Evolutionary conservation across 2,329 filamentous ascomycete genomes (phyloP), one percentile per base, ranked within the genome.

Genomic region (Blumeriella jaapii): DNA sequence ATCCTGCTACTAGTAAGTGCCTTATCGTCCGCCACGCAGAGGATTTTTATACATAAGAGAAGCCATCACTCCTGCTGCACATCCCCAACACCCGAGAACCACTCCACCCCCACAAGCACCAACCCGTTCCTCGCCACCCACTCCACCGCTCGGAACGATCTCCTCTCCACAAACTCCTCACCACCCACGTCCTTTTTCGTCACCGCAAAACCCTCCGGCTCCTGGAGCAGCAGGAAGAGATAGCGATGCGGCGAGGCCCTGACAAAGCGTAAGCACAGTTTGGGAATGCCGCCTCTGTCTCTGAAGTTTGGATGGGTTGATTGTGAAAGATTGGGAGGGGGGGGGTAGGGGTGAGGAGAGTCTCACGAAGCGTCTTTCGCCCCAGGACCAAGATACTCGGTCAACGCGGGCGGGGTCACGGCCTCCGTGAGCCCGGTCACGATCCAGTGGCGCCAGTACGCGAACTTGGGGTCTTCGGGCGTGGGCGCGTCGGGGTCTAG

Each of bases 81-180:
- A 31, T 38, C 35, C 11, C 35, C 35, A 10, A 26, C 35, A 22
- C 35, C 35, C 24, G 26, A 24, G 17, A 33, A 27, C 29, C 35
- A 38, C 11, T 38, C 32, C 9, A 32, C 29, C 16, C 19, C 24
- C 9, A 38, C 29, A n/a, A 38, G 29, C 25, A 26, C 25, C 29
- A 38, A 23, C 3, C 35, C 35, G 23, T 38, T 23, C 35, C 29
- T 32, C 16, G 23, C 35, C 13, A 38, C 29, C 35, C 35, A 38
- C 16, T 38, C 29, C 10, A 24, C 24, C 28, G 35, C 35, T 25
- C 32, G 16, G 24, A 38, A 38, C 5, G 35, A 38, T 8, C 35
- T 23, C 9, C 29, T 23, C 13, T 38, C 35, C 4, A 38, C 29
- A 9, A 38, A 38, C 18, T 31, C 23, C n/a, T 38, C 35, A 7